Conservation (phyloP, 768 basidiomycete species). For the Gymnopilus junonius region DNA sequence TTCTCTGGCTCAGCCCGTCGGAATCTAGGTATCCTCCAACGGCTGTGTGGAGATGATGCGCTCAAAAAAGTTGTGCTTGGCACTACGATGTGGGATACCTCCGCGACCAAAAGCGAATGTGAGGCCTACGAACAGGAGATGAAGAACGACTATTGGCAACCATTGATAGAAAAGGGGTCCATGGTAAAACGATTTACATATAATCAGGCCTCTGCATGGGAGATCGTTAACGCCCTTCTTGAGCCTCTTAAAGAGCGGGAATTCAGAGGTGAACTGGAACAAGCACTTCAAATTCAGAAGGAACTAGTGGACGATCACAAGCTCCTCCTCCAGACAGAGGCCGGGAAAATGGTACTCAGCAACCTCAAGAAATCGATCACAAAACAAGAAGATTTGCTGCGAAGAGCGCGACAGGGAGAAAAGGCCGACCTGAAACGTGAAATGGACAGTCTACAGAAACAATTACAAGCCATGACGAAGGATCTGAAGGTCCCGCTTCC, state of each 20-base stretch:
- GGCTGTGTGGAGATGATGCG: slow-evolving; percentile 6
- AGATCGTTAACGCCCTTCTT: not conserved
- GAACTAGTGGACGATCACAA: slow-evolving; percentile 2
- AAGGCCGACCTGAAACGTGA: not conserved
- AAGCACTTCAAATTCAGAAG: slow-evolving; percentile 7
- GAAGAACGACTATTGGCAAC: not conserved
- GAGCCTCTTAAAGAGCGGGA: not conserved
- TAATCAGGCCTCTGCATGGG: not conserved
- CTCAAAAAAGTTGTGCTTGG: slow-evolving; percentile 5
- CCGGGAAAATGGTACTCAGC: not conserved
- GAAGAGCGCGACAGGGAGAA: not conserved
- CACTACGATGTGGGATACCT: slow-evolving; percentile 5
- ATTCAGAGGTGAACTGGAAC: not conserved
- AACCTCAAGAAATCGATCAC: not conserved
- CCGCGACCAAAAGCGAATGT: not conserved
- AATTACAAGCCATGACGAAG: not conserved
- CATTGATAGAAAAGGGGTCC: not conserved
- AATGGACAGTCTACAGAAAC: not conserved
- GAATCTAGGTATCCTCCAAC: slow-evolving; percentile 7
- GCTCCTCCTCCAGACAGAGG: not conserved
- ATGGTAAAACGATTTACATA: not conserved
- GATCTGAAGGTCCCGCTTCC: not conserved
- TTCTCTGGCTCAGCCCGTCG: not conserved
- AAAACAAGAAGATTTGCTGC: not conserved
- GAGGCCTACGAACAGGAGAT: not conserved